phyloP scores from a whole-genome alignment of 2,329 filamentous ascomycete genomes.

The Cordyceps tenuipes region DNA sequence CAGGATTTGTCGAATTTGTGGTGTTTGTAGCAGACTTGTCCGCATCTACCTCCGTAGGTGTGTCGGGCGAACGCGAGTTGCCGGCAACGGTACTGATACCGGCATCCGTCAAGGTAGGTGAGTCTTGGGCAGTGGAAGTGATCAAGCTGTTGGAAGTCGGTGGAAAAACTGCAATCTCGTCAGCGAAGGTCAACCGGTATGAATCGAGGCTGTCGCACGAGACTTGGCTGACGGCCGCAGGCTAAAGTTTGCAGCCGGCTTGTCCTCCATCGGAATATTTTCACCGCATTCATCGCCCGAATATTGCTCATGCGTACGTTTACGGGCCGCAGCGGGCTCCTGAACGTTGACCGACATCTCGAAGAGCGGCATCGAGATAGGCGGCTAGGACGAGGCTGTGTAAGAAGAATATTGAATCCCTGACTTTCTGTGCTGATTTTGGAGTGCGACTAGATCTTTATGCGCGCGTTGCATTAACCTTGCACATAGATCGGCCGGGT shows the following conservation, averaged over 20 bases:
- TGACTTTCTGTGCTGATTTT: too few species aligned
- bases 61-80: conserved; percentile 28
- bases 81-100: conserved; percentile 32
- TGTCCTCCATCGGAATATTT: conserved; percentile 17
- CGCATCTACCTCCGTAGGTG: conserved; percentile 22
- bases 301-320: conserved; percentile 40
- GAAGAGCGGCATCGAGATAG: conserved; percentile 36
- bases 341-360: conserved; percentile 40
- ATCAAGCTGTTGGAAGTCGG: conserved; percentile 17
- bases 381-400: neutral
- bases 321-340: conserved; percentile 33
- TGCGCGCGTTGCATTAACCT: neutral
- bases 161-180: conserved; percentile 19
- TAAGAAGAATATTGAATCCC: neutral
- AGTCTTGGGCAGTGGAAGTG: conserved; percentile 23
- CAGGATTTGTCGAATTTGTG: conserved; percentile 13
- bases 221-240: conserved; percentile 17
- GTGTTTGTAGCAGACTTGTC: conserved; percentile 16
- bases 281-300: conserved; percentile 24
- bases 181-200: neutral
- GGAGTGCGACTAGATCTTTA: neutral
- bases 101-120: conserved; percentile 33
- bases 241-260: conserved; percentile 13
- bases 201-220: conserved; percentile 16
- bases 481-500: neutral